These are phyloP conservation scores for Ceratobasidium sp. DNA, from an alignment of 1,284 basidiomycete genomes.

Conservation along the genomic window DNA sequence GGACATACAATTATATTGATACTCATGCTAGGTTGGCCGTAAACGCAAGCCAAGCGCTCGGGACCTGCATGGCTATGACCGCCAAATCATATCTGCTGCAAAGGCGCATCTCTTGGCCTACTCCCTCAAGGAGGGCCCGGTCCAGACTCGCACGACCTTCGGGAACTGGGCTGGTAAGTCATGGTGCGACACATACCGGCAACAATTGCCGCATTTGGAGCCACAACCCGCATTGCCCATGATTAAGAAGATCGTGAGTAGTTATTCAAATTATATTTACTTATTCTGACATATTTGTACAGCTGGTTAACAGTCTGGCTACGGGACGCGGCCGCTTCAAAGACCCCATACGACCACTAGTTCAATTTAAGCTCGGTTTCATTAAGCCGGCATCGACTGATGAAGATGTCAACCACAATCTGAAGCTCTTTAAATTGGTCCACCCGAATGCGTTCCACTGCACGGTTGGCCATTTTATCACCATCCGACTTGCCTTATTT, in stretches of 20 bases:
- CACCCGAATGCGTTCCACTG: conserved; percentile 11
- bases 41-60: conserved; percentile 7
- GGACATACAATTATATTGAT: neutral
- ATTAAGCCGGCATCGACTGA: neutral
- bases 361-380: neutral
- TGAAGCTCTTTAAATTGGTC: neutral
- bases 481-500: too few species aligned
- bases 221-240: neutral
- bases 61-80: neutral
- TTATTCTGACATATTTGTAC: neutral
- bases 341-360: neutral
- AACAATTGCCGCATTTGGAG: neutral
- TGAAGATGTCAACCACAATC: conserved; percentile 1
- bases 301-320: neutral
- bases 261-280: too few species aligned
- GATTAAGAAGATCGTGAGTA: neutral
- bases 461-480: neutral
- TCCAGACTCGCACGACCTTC: neutral
- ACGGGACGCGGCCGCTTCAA: neutral
- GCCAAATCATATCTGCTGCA: neutral
- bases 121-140: neutral
- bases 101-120: neutral
- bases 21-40: neutral
- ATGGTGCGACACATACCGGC: neutral
- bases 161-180: neutral